phyloP scores from a whole-genome alignment of 192 early-diverging fungal genomes.

The Obelidium mucronatum region DNA sequence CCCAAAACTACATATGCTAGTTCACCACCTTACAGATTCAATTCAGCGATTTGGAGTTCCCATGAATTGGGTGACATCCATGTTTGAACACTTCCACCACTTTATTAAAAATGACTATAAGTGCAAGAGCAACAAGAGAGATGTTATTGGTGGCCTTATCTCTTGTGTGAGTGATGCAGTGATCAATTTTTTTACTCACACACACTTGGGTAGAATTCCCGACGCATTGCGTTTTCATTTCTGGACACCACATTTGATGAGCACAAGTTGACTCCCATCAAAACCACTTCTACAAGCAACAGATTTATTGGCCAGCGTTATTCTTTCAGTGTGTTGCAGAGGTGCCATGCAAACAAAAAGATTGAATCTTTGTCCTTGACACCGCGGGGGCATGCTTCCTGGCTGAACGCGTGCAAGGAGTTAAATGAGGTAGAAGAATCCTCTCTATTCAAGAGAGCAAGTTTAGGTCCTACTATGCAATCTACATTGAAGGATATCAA shows the following conservation, averaged over 20 bases:
- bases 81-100: conserved; percentile 4
- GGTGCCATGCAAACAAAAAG: neutral
- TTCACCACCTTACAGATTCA: neutral
- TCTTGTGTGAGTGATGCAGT: neutral
- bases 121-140: neutral
- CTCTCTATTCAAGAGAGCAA: neutral
- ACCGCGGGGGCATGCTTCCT: neutral
- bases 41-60: neutral
- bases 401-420: neutral
- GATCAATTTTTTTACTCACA: no score
- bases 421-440: neutral
- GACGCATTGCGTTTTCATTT: neutral
- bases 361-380: neutral
- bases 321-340: neutral
- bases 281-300: neutral
- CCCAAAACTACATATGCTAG: neutral
- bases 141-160: neutral
- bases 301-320: neutral
- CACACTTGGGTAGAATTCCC: neutral
- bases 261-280: neutral
- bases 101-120: conserved; percentile 3
- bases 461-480: neutral
- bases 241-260: neutral
- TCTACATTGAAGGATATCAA: neutral
- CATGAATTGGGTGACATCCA: neutral